Evolutionary conservation across 2,329 filamentous ascomycete species (phyloP).

Genomic region (Colletotrichum acutatum): DNA sequence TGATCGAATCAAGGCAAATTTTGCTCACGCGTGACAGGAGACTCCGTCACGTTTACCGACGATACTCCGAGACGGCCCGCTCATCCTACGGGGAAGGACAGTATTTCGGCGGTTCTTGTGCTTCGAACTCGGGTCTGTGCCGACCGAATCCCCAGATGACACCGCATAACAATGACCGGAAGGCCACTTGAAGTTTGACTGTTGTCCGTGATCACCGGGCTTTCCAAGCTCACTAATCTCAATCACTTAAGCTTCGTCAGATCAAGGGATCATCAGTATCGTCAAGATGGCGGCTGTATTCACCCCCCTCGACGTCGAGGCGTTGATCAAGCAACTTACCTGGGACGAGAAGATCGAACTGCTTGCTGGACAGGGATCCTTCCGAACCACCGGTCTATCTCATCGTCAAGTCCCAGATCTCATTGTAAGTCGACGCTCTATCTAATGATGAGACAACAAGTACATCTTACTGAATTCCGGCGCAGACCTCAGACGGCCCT

Average conservation of each 20-base stretch:
- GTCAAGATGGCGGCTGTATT: neutral
- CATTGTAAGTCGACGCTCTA: neutral
- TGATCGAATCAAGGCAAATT: neutral
- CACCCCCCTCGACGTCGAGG: conserved; percentile 25
- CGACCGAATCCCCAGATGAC: neutral
- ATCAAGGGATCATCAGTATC: neutral
- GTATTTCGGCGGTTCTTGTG: conserved; percentile 15
- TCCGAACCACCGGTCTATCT: conserved; percentile 32
- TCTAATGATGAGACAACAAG: too few species aligned
- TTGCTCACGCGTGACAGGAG: conserved; percentile 23
- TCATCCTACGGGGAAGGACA: neutral
- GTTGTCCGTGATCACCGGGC: neutral
- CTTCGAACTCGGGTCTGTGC: neutral
- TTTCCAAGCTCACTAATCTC: neutral
- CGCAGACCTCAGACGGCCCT: conserved; percentile 26
- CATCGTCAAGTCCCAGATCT: conserved; percentile 29
- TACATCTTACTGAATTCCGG: neutral
- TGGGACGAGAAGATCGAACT: conserved; percentile 36
- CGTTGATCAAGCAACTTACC: conserved; percentile 30
- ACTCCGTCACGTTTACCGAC: conserved; percentile 26
- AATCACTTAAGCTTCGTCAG: neutral
- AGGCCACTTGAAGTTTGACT: neutral
- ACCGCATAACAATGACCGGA: neutral
- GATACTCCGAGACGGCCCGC: conserved; percentile 26
- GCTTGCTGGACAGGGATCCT: conserved; percentile 35